Conservation (phyloP, 805 yeast species). For the Saccharomycopsis fodiens region DNA sequence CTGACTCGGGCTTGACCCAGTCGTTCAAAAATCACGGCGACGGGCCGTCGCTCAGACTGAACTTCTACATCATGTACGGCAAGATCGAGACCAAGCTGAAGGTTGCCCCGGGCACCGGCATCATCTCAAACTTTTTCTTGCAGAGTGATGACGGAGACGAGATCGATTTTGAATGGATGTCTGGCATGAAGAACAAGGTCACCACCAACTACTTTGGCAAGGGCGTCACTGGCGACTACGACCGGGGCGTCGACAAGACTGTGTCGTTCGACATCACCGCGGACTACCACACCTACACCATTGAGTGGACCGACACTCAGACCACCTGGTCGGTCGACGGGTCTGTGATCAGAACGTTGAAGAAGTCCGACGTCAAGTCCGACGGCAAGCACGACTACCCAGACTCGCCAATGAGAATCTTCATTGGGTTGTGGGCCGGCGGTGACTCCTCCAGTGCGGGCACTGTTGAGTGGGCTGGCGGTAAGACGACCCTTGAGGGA, state of each 20-base stretch:
- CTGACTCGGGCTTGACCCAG: constrained; percentile 41
- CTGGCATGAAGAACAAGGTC: constrained; percentile 65
- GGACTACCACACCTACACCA: constrained; percentile 68
- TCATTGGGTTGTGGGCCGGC: constrained; percentile 75
- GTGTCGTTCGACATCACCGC: constrained; percentile 56
- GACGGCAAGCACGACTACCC: constrained; percentile 68
- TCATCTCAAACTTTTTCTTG: constrained; percentile 58
- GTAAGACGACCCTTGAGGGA: constrained; percentile 51
- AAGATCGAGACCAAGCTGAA: constrained; percentile 50
- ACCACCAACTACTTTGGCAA: constrained; percentile 78
- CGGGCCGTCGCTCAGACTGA: constrained; percentile 55
- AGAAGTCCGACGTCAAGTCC: constrained; percentile 24
- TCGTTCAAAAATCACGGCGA: constrained; percentile 44
- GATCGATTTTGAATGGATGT: constrained; percentile 83
- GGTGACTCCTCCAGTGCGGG: constrained; percentile 66
- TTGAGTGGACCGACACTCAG: constrained; percentile 71
- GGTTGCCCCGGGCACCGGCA: constrained; percentile 56
- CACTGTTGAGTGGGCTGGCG: constrained; percentile 81
- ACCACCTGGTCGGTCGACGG: constrained; percentile 75
- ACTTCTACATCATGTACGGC: constrained; percentile 69
- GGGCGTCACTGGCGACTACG: constrained; percentile 70
- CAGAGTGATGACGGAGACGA: constrained; percentile 83
- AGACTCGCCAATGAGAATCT: constrained; percentile 74
- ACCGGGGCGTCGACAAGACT: constrained; percentile 51
- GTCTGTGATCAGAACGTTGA: constrained; percentile 51